These are phyloP conservation scores for Magnaporthiopsis incrustans DNA, from an alignment of 2,329 filamentous ascomycete genomes.

Conservation along the genomic window DNA sequence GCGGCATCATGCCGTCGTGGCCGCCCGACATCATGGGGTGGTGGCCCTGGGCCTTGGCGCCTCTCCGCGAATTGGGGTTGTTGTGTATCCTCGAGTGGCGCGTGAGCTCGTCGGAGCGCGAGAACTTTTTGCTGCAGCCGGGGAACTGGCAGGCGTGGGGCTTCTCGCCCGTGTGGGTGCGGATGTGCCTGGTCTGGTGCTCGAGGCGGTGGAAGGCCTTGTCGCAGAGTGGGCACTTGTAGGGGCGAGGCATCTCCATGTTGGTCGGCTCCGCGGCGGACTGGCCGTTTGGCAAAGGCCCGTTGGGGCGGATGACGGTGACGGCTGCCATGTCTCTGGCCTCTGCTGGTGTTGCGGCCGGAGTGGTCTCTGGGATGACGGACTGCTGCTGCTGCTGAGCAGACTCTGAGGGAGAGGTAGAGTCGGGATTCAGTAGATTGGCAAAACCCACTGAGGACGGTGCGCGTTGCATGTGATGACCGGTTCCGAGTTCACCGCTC, in stretches of 20 bases:
- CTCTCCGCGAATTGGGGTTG: conserved; percentile 92
- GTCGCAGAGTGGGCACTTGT: conserved; percentile 97
- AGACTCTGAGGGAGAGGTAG: conserved; percentile 10
- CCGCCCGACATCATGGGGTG: conserved; percentile 37
- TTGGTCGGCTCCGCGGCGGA: conserved; percentile 40
- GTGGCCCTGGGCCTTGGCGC: conserved; percentile 63
- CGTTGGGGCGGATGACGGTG: conserved; percentile 53
- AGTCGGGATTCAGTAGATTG: conserved; percentile 61
- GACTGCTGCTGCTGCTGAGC: conserved; percentile 18
- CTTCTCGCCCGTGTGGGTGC: conserved; percentile 73
- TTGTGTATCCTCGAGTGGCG: conserved; percentile 97
- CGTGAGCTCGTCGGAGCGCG: conserved; percentile 83
- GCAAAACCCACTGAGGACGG: conserved; percentile 67
- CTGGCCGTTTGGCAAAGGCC: conserved; percentile 54
- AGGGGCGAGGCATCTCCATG: conserved; percentile 80
- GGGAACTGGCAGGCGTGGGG: conserved; percentile 93
- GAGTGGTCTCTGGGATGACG: conserved; percentile 5
- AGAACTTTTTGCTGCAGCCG: conserved; percentile 91
- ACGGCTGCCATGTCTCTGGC: conserved; percentile 41
- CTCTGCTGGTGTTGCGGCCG: conserved; percentile 26
- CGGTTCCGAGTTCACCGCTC: conserved; percentile 13
- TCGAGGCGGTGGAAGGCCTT: conserved; percentile 98
- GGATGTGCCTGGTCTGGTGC: conserved; percentile 85
- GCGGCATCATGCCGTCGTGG: conserved; percentile 66
- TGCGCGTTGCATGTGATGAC: conserved; percentile 67